Base-by-base conservation (phyloP, 495 filamentous ascomycete genomes). In the Aspergillus bertholletiae region DNA sequence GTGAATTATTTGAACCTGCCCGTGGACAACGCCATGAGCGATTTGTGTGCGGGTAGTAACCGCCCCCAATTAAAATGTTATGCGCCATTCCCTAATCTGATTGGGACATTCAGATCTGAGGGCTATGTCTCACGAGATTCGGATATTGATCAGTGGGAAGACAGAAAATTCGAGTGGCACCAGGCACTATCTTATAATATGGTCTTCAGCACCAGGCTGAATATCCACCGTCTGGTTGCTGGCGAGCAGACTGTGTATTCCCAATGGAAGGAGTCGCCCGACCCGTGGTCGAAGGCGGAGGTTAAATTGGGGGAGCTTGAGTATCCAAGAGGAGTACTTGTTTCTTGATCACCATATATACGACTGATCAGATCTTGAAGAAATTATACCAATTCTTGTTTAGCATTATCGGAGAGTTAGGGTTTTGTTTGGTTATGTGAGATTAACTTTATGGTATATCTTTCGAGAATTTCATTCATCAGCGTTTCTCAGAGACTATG, bases 181-280 rank as follows among this genome's bases (percentile, higher is more conserved):
- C 57, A 58, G 17, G 66, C 62, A 7, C 30, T 48, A 28, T 48
- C 66, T 3, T 61, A 46, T 35, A 65, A 65, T 39, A 32, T 69
- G 52, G 57, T 68, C 5, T 71, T 63, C 39, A 71, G 68, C 51
- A 63, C 64, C 1, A 43, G 60, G 40, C 43, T 60, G 24, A 69
- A 72, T 50, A 60, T 72, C 8, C 61, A 65, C 18, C 54, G 56
- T 1, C 46, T 72, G 43, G 43, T 68, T 13, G 48, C 56, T 34
- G 63, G 58, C 2, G 53, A 63, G 48, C 49, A 60, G 27, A 61
- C 52, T 12, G 59, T 66, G 7, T 59, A 55, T 23, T 59, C 62
- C 1, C 62, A 69, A 37, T 72, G 61, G 55, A 52, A 59, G 23
- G 51, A 57, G 7, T 54, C 58, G 6, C 26, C 44, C 21, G 44